Evolutionary conservation across 2,329 filamentous ascomycete species (phyloP).

Genomic region (Phialocephala subalpina): DNA sequence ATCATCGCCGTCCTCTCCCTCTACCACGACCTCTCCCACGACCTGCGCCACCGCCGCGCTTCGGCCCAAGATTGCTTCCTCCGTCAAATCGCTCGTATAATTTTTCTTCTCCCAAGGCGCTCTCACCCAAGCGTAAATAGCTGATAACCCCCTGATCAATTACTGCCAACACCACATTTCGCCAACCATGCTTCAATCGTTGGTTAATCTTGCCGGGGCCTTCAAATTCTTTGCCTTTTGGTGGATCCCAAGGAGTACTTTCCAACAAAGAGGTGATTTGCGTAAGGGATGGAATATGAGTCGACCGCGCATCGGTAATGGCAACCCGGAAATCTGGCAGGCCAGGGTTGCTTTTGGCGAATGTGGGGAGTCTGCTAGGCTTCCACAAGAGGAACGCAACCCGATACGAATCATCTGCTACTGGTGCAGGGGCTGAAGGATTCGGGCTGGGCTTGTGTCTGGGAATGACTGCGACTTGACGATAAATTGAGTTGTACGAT

Average conservation of each 20-base stretch:
- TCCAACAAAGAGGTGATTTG: constrained; percentile 77
- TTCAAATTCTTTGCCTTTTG: constrained; percentile 44
- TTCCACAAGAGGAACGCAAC: constrained; percentile 88
- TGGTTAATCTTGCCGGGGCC: constrained; percentile 69
- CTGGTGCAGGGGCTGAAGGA: constrained; percentile 44
- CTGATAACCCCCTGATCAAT: constrained; percentile 92
- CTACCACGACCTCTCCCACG: constrained; percentile 39
- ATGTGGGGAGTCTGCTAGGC: constrained; percentile 62
- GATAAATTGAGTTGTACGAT: constrained; percentile 76
- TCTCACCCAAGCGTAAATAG: constrained; percentile 83
- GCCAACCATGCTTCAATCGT: constrained; percentile 82
- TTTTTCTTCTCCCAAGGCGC: constrained; percentile 78
- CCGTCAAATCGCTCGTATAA: constrained; percentile 68
- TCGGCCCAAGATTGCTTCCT: constrained; percentile 47
- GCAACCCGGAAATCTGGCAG: constrained; percentile 85
- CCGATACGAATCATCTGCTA: constrained; percentile 63
- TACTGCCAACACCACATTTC: constrained; percentile 85
- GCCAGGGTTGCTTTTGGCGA: constrained; percentile 82
- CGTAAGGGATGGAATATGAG: constrained; percentile 74
- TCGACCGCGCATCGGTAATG: constrained; percentile 79
- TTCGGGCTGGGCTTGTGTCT: constrained; percentile 66
- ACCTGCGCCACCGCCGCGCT: constrained; percentile 43
- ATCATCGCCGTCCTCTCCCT: constrained; percentile 45
- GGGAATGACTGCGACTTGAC: constrained; percentile 76
- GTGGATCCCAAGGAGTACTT: constrained; percentile 75